These are phyloP conservation scores for Botrytis hyacinthi DNA, from an alignment of 2,329 filamentous ascomycete species.

Conservation along the genomic window DNA sequence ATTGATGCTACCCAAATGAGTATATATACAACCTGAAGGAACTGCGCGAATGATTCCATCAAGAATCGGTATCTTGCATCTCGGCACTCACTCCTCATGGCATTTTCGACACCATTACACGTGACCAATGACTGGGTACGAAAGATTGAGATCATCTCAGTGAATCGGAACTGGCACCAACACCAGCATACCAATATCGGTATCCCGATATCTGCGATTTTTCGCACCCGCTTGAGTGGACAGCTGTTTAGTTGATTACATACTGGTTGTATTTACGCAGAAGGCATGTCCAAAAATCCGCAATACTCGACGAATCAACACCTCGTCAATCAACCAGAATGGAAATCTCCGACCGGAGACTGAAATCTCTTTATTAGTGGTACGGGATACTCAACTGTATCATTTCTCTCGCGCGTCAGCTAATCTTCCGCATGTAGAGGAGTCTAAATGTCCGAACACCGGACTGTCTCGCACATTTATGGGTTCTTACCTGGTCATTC, in stretches of 20 bases:
- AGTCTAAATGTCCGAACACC: neutral
- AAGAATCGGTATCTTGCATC: neutral
- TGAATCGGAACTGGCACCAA: neutral
- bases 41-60: neutral
- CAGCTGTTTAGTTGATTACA: neutral
- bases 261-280: neutral
- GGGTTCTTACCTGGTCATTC: neutral
- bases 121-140: neutral
- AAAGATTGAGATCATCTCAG: neutral
- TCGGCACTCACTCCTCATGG: neutral
- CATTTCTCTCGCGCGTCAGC: neutral
- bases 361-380: neutral
- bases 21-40: neutral
- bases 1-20: neutral
- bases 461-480: neutral
- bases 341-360: neutral
- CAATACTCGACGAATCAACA: neutral
- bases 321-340: neutral
- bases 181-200: neutral
- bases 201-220: neutral
- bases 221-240: neutral
- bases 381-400: neutral
- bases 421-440: neutral
- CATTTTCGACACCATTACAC: neutral
- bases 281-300: neutral